phyloP scores from a whole-genome alignment of 1,284 basidiomycete species.

The Volvariella volvacea region DNA sequence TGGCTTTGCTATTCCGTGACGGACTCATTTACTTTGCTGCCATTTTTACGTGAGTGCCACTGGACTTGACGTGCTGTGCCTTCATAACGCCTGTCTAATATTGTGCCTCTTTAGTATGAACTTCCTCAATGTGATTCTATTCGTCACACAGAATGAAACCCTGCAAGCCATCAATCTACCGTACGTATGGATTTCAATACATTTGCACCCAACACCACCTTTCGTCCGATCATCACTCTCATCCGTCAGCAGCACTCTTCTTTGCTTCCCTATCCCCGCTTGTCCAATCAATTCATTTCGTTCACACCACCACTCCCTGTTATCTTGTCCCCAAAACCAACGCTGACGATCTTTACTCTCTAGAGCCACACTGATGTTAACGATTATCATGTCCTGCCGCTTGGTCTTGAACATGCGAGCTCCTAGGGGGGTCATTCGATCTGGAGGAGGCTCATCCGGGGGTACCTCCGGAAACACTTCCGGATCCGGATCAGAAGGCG shows the following conservation, averaged over 20 bases:
- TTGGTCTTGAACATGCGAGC: conserved; percentile 14
- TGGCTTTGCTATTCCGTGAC: conserved; percentile 16
- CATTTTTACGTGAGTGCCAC: conserved; percentile 9
- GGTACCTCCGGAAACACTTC: too few relatives aligned
- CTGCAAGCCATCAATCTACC: conserved; percentile 16
- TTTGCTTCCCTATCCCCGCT: too few relatives aligned
- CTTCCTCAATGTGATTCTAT: conserved; percentile 15
- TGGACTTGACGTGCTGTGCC: conserved; percentile 4
- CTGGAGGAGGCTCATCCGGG: too few relatives aligned
- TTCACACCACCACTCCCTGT: too few relatives aligned
- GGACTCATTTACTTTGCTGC: conserved; percentile 19
- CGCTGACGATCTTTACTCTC: too few relatives aligned
- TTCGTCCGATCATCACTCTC: not conserved
- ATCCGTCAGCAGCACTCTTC: too few relatives aligned
- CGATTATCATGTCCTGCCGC: conserved; percentile 15
- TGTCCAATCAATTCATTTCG: too few relatives aligned
- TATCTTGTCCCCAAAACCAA: too few relatives aligned
- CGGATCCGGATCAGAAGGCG: too few relatives aligned
- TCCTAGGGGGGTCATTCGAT: too few relatives aligned
- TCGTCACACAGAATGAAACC: conserved; percentile 11
- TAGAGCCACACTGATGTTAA: conserved; percentile 15
- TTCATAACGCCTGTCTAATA: not conserved
- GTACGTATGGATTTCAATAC: conserved; percentile 8
- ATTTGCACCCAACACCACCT: not conserved
- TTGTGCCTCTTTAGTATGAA: conserved; percentile 13